A percentile compares a stretch with the other conserved stretches of the same genome.
Conservation (phyloP, 192 early-diverging fungal genomes). For the Radiomyces spectabilis region DNA sequence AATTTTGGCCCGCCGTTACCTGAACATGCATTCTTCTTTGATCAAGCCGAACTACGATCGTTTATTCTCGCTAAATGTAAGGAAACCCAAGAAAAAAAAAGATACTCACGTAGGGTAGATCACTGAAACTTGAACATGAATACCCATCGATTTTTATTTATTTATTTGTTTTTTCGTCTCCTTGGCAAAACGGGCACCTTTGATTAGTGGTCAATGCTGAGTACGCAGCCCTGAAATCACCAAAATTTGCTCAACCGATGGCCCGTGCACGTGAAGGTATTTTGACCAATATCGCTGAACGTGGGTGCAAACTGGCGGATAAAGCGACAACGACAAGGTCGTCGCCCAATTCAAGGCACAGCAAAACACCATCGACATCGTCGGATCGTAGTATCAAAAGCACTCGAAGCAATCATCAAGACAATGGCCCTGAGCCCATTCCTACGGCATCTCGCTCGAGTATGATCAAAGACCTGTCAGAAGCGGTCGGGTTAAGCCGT, state of each 20-base stretch:
- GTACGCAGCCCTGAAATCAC: conserved; percentile 47
- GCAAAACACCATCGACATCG: conserved; percentile 20
- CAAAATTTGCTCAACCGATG: conserved; percentile 37
- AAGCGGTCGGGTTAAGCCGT: conserved; percentile 12
- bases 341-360: neutral
- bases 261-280: conserved; percentile 43
- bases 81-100: neutral
- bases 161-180: conserved; percentile 11
- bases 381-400: conserved; percentile 17
- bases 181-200: neutral
- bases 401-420: neutral
- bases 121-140: too few species aligned
- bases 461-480: conserved; percentile 18
- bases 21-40: conserved; percentile 32
- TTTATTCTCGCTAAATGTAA: conserved; percentile 35
- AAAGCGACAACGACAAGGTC: neutral
- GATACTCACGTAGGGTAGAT: neutral
- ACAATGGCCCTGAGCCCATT: neutral
- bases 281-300: conserved; percentile 34
- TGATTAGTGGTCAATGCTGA: conserved; percentile 47
- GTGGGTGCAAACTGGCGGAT: conserved; percentile 22
- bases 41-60: conserved; percentile 22
- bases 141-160: neutral
- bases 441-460: conserved; percentile 7
- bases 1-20: conserved; percentile 46